Percentiles rank a stretch among this genome's conserved stretches.
Conservation (phyloP, 202 grass and related monocot species). For the Bolboschoenoplectus hybrid region DNA sequence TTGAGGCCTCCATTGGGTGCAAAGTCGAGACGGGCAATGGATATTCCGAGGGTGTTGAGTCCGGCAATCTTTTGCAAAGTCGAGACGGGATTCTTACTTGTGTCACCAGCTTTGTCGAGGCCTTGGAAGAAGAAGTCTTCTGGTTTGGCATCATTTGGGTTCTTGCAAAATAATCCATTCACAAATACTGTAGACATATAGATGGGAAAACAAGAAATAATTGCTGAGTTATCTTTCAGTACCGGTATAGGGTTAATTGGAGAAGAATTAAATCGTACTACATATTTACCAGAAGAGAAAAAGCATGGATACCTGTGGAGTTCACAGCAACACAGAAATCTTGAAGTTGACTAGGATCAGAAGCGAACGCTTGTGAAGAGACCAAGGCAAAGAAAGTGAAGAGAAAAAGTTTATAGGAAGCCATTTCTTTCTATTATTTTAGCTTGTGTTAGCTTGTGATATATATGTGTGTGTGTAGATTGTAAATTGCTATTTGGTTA, state of each 20-base stretch:
- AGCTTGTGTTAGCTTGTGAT: constrained; percentile 4
- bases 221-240: too few species aligned
- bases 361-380: background rate
- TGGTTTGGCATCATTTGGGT: background rate
- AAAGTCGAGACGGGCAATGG: constrained; percentile 38
- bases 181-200: constrained; percentile 14
- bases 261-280: background rate
- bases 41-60: constrained; percentile 5
- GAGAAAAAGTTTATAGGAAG: background rate
- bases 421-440: constrained; percentile 11
- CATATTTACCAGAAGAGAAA: background rate
- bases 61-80: constrained; percentile 12
- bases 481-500: background rate
- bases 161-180: constrained; percentile 29
- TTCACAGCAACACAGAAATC: background rate
- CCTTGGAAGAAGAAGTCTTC: constrained; percentile 39
- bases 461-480: background rate
- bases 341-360: background rate
- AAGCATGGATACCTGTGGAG: background rate
- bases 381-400: background rate
- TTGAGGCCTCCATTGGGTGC: constrained; percentile 42
- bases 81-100: constrained; percentile 7
- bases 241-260: background rate
- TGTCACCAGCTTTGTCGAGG: constrained; percentile 39
- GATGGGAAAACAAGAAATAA: background rate